Evolutionary conservation across 2,329 filamentous ascomycete species (phyloP).

Genomic region (Colletotrichum sp.): DNA sequence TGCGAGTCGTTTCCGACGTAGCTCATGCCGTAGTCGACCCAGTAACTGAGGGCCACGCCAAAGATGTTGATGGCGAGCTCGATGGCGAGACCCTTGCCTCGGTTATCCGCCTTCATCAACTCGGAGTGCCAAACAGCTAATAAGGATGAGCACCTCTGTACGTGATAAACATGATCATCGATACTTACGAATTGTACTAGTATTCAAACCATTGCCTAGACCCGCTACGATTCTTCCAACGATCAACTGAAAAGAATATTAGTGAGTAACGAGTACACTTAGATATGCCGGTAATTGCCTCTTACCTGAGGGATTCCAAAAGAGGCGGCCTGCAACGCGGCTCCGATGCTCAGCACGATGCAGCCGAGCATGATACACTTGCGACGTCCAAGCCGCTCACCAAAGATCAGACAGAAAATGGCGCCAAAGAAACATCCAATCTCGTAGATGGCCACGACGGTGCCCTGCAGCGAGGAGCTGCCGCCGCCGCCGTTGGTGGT

Average conservation of each 20-base stretch:
- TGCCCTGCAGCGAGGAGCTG: conserved; percentile 48
- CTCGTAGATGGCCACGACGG: conserved; percentile 51
- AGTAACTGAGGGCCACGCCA: conserved; percentile 37
- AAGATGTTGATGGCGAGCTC: conserved; percentile 44
- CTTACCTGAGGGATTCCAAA: conserved; percentile 35
- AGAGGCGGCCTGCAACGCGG: conserved; percentile 45
- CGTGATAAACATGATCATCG: accelerated
- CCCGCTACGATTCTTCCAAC: conserved; percentile 49
- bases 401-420: conserved; percentile 41
- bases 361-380: conserved; percentile 44
- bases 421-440: conserved; percentile 54
- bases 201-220: conserved; percentile 51
- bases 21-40: conserved; percentile 43
- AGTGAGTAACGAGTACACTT: not conserved
- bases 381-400: conserved; percentile 48
- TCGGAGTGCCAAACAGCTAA: conserved; percentile 46
- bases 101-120: conserved; percentile 41
- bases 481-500: conserved; percentile 34
- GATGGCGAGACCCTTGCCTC: conserved; percentile 35
- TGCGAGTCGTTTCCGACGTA: conserved; percentile 37
- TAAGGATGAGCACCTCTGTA: not conserved
- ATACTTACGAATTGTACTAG: conserved; percentile 47
- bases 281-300: not conserved
- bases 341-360: conserved; percentile 45
- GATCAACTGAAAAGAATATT: conserved; percentile 37